phyloP scores from a whole-genome alignment of 1,284 basidiomycete species.

The Apiotrichum montevideense region DNA sequence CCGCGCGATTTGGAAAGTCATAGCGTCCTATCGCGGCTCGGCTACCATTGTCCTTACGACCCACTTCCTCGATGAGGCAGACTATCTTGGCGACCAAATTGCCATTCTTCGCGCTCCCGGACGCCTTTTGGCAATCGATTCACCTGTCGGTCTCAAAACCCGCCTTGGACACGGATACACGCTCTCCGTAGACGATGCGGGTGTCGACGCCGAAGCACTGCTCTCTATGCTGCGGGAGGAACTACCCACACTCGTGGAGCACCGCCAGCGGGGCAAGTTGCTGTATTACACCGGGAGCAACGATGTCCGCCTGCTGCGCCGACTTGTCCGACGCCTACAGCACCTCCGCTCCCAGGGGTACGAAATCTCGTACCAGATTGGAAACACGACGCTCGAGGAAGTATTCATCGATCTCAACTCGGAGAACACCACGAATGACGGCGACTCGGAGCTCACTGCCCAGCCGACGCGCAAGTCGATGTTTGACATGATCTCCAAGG shows the following conservation, averaged over 20 bases:
- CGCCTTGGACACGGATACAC: conserved; percentile 66
- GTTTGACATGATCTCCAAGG: too few relatives aligned
- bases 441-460: background rate
- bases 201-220: conserved; percentile 48
- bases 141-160: conserved; percentile 66
- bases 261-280: background rate
- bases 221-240: conserved; percentile 1
- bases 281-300: conserved; percentile 47
- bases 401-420: conserved; percentile 66
- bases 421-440: conserved; percentile 28
- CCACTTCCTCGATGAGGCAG: conserved; percentile 71
- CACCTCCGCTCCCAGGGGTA: background rate
- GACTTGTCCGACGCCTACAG: conserved; percentile 54
- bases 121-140: conserved; percentile 63
- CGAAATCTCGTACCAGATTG: conserved; percentile 56
- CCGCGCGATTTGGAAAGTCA: conserved; percentile 66
- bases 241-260: conserved; percentile 7
- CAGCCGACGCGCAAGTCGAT: too few relatives aligned
- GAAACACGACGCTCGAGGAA: conserved; percentile 69
- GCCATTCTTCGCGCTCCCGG: conserved; percentile 69
- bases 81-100: conserved; percentile 67
- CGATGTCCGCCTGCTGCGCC: conserved; percentile 54
- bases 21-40: conserved; percentile 60
- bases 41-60: conserved; percentile 64
- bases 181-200: conserved; percentile 43